Conservation (phyloP, 768 basidiomycete species). For the Tubosaeta sp. region DNA sequence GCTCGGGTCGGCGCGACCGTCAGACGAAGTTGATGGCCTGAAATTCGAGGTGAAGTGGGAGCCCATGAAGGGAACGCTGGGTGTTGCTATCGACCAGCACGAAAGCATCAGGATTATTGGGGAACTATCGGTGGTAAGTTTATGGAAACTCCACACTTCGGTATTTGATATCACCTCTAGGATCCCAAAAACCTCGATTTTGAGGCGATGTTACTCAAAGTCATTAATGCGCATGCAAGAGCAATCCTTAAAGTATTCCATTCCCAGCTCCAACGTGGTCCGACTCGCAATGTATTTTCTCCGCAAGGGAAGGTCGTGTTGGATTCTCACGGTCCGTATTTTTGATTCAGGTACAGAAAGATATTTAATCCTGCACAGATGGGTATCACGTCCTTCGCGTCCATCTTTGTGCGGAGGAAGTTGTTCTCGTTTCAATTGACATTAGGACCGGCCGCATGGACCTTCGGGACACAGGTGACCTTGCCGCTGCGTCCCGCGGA, state of each 20-base stretch:
- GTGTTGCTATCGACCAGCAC: constrained; percentile 48
- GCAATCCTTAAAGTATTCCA: constrained; percentile 58
- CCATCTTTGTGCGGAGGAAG: constrained; percentile 71
- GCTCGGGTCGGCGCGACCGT: constrained; percentile 49
- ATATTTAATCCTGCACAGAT: constrained; percentile 33
- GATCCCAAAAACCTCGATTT: constrained; percentile 70
- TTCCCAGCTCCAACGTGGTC: constrained; percentile 48
- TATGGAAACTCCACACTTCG: background rate
- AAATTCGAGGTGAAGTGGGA: constrained; percentile 76
- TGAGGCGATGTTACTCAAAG: constrained; percentile 58
- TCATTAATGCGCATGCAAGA: constrained; percentile 63
- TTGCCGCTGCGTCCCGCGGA: constrained; percentile 68
- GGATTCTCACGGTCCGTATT: constrained; percentile 48
- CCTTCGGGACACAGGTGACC: constrained; percentile 76
- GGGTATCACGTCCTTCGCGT: constrained; percentile 57
- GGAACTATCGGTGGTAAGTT: constrained; percentile 55
- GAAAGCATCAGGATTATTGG: constrained; percentile 41
- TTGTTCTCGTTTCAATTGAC: constrained; percentile 75
- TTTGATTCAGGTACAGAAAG: background rate
- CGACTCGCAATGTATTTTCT: constrained; percentile 55
- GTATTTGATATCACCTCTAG: constrained; percentile 29
- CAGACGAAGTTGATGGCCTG: constrained; percentile 72
- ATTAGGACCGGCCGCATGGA: constrained; percentile 74
- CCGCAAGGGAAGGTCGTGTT: constrained; percentile 55
- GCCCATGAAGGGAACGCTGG: constrained; percentile 62